These are phyloP conservation scores for Penstemon newberryi DNA, from an alignment of 257 asterid species.

Conservation along the genomic window DNA sequence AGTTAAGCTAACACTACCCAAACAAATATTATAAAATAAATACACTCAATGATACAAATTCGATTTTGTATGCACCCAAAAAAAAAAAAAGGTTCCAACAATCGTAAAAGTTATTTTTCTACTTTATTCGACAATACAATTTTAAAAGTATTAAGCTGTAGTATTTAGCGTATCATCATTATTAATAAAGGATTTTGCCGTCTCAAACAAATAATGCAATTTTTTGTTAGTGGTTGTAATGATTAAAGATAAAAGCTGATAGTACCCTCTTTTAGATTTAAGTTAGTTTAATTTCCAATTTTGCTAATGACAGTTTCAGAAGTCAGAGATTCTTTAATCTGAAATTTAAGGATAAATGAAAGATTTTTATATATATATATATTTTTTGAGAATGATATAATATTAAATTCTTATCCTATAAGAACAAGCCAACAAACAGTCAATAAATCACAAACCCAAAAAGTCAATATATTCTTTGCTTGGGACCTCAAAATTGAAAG, in stretches of 20 bases:
- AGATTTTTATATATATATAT: too few relatives aligned
- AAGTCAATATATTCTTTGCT: slow-evolving; percentile 67
- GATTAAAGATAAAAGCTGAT: slow-evolving; percentile 34
- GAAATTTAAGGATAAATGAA: not conserved
- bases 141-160: too few relatives aligned
- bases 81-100: too few relatives aligned
- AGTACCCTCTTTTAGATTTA: not conserved
- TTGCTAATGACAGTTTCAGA: not conserved
- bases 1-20: too few relatives aligned
- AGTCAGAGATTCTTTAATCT: slow-evolving; percentile 3
- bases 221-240: slow-evolving; percentile 29
- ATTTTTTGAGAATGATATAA: not conserved
- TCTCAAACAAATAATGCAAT: not conserved
- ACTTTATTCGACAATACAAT: too few relatives aligned
- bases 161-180: too few relatives aligned
- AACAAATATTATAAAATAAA: too few relatives aligned
- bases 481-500: slow-evolving; percentile 29
- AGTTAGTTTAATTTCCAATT: slow-evolving; percentile 28
- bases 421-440: slow-evolving; percentile 41
- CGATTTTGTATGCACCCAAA: too few relatives aligned
- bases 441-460: slow-evolving; percentile 47
- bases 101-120: too few relatives aligned
- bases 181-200: not conserved
- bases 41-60: too few relatives aligned
- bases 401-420: not conserved